Evolutionary conservation across 768 basidiomycete species (phyloP), one percentile per base, ranked within the genome.

Genomic region (Russula sp.): DNA sequence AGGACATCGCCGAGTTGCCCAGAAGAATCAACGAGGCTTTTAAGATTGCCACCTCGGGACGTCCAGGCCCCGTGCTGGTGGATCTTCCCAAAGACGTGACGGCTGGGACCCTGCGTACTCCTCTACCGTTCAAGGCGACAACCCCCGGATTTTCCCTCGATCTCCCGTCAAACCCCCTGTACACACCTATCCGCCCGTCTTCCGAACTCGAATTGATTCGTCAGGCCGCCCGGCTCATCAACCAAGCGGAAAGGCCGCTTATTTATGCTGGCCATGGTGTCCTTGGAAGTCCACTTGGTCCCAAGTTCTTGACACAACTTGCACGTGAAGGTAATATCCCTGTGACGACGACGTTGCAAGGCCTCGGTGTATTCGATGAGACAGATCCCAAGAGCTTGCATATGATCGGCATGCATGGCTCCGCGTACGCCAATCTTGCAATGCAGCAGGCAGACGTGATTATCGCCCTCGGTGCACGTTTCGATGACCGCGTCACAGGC

Each of bases 41-140:
- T 84, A 97, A 98, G 74, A 98, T 99, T 66, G 97, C 97, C 14
- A 95, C 93, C 1, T 91, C 93, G 7, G 97, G 97, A 0, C 86
- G 97, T 34, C 97, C 97, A 0, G 97, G 97, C 0, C 97, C 97
- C 53, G 97, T 98, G 51, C 86, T 99, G 63, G 95, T 99, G 63
- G 97, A 99, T 71, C 80, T 99, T 20, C 97, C 97, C n/a, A 99
- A 99, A 75, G 97, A 99, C 74, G 85, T 99, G 55, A 99, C 97
- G 0, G 97, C 97, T 2, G 86, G 88, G 38, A 88, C 97, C 69
- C 82, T 98, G 48, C 86, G 87, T 60, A 85, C 85, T 0, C 84
- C 97, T 29, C 78, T 97, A 67, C 88, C 93, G 10, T 88, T 81
- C 80, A 93, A 83, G 72, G 88, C 85, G 11, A 91, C 93, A 29